These are phyloP conservation scores for Rhazya stricta DNA, from an alignment of 257 asterid genomes.

Conservation along the genomic window DNA sequence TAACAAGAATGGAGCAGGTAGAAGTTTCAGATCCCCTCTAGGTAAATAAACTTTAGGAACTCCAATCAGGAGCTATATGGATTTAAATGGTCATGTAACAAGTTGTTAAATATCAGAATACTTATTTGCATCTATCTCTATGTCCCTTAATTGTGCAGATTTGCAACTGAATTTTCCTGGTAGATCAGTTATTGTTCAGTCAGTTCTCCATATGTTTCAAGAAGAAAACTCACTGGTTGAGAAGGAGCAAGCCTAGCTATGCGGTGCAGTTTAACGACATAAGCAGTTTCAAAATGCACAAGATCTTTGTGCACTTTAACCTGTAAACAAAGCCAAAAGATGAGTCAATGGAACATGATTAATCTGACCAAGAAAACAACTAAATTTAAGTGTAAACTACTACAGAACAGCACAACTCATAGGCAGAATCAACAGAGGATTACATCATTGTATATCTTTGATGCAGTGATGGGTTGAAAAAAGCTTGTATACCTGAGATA, in stretches of 20 bases:
- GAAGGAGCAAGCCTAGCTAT: slow-evolving; percentile 82
- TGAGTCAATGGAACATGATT: background rate
- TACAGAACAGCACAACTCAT: background rate
- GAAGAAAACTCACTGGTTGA: slow-evolving; percentile 69
- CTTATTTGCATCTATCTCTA: too few species aligned
- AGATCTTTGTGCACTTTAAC: slow-evolving; percentile 92
- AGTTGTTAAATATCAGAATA: background rate
- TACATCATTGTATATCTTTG: slow-evolving; percentile 94
- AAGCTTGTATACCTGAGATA: slow-evolving; percentile 87
- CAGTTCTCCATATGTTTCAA: slow-evolving; percentile 15
- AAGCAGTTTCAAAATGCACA: slow-evolving; percentile 92
- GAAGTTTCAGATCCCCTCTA: background rate
- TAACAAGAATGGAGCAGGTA: background rate
- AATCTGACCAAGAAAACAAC: background rate
- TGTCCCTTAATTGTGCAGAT: background rate
- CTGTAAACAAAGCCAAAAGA: slow-evolving; percentile 41
- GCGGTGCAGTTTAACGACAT: slow-evolving; percentile 94
- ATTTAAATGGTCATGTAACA: background rate
- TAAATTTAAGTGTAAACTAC: background rate
- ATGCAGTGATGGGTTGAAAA: slow-evolving; percentile 91
- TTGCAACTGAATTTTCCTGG: background rate
- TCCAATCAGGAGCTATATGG: background rate
- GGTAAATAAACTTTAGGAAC: background rate
- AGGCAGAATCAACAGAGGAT: slow-evolving; percentile 3
- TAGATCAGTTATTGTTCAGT: background rate